Evolutionary conservation across 192 early-diverging fungal genomes (phyloP).

Genomic region (Endogone sp.): DNA sequence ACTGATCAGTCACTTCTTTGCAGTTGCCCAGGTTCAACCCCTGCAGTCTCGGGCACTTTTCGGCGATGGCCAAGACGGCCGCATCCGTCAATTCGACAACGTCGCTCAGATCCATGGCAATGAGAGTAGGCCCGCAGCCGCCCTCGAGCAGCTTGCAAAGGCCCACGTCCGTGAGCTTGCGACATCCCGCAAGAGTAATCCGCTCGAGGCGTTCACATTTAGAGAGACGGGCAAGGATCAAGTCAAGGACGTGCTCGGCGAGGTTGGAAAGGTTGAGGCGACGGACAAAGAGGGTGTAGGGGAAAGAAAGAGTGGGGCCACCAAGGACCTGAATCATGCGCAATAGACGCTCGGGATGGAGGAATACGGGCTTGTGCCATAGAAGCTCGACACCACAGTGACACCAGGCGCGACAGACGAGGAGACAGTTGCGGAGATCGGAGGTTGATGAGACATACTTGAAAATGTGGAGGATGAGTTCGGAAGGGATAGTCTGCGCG

Average conservation of each 20-base stretch:
- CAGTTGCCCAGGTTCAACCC: constrained; percentile 51
- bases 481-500: constrained; percentile 37
- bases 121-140: constrained; percentile 17
- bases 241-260: constrained; percentile 34
- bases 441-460: constrained; percentile 31
- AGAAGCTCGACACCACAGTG: constrained; percentile 47
- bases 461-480: constrained; percentile 48
- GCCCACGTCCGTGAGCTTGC: constrained; percentile 37
- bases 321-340: constrained; percentile 19
- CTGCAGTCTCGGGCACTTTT: constrained; percentile 45
- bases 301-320: constrained; percentile 25
- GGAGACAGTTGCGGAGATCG: constrained; percentile 41
- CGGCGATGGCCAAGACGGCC: constrained; percentile 36
- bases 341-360: constrained; percentile 18
- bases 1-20: constrained; percentile 39
- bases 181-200: constrained; percentile 44
- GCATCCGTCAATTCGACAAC: constrained; percentile 38
- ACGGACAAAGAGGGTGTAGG: constrained; percentile 46
- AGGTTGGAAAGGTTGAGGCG: constrained; percentile 55
- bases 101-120: constrained; percentile 51
- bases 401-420: constrained; percentile 51
- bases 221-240: constrained; percentile 24
- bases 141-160: constrained; percentile 36
- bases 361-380: constrained; percentile 47
- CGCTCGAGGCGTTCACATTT: constrained; percentile 46